phyloP scores from a whole-genome alignment of 306 rosid species.

The Cicer yamashitae region DNA sequence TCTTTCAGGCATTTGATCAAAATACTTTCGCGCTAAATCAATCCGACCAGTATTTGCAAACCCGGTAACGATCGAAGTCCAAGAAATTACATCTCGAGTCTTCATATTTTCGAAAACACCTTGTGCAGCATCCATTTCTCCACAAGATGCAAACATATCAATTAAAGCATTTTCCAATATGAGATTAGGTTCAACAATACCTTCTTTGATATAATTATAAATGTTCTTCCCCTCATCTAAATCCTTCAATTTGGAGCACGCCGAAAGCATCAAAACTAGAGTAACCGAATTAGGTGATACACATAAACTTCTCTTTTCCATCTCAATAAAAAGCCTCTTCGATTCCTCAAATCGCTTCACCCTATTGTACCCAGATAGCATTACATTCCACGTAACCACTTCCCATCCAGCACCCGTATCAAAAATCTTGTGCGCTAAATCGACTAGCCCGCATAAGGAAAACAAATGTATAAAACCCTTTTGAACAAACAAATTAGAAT shows the following conservation, averaged over 20 bases:
- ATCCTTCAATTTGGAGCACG: conserved; percentile 83
- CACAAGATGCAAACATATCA: conserved; percentile 83
- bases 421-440: conserved; percentile 68
- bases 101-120: conserved; percentile 70
- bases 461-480: conserved; percentile 75
- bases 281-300: conserved; percentile 76
- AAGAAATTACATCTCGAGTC: conserved; percentile 81
- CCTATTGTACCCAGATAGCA: conserved; percentile 81
- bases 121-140: conserved; percentile 67
- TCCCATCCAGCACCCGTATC: conserved; percentile 60
- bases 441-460: conserved; percentile 60
- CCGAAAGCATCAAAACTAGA: conserved; percentile 73
- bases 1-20: conserved; percentile 72
- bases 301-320: conserved; percentile 66
- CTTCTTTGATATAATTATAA: conserved; percentile 50
- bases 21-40: conserved; percentile 71
- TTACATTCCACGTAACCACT: conserved; percentile 77
- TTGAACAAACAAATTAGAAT: conserved; percentile 70
- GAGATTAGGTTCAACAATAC: conserved; percentile 57
- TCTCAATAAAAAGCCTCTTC: conserved; percentile 65
- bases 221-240: conserved; percentile 66
- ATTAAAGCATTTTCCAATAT: conserved; percentile 75
- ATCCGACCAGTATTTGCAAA: conserved; percentile 62
- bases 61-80: conserved; percentile 82
- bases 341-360: conserved; percentile 64